Evolutionary conservation across 1,284 basidiomycete species (phyloP).

Genomic region (Cystobasidiaceae sp.): DNA sequence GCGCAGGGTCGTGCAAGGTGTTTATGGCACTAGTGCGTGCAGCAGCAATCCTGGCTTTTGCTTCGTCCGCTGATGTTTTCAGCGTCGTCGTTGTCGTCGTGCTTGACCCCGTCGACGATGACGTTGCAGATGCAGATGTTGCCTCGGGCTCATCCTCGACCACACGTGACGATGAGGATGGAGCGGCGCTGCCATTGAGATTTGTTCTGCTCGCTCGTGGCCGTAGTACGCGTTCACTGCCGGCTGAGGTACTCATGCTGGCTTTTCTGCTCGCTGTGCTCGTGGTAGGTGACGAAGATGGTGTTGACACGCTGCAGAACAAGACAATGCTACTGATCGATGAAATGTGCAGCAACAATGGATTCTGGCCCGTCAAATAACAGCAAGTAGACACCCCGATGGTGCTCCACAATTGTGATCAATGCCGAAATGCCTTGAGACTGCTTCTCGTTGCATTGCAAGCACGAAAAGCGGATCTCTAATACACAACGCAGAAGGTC

Average conservation of each 20-base stretch:
- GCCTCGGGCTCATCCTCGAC: not conserved
- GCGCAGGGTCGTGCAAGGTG: slow-evolving; percentile 13
- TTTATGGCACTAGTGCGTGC: not conserved
- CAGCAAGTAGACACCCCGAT: too few relatives aligned
- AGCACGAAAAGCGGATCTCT: not conserved
- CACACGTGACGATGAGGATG: slow-evolving; percentile 12
- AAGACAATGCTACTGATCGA: too few relatives aligned
- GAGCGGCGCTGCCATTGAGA: not conserved
- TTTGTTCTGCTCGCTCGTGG: slow-evolving; percentile 9
- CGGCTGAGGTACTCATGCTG: not conserved
- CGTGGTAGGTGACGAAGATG: not conserved
- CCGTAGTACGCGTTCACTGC: not conserved
- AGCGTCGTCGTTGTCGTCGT: not conserved
- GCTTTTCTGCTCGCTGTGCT: not conserved
- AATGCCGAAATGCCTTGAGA: too few relatives aligned
- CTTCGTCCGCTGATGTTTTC: slow-evolving; percentile 2
- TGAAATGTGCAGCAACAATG: too few relatives aligned
- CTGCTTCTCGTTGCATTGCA: too few relatives aligned
- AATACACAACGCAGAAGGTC: not conserved
- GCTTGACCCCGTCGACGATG: not conserved
- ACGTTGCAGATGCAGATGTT: slow-evolving; percentile 3
- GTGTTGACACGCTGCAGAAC: too few relatives aligned
- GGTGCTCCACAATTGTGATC: too few relatives aligned
- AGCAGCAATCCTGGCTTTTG: slow-evolving; percentile 5
- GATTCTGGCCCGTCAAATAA: too few relatives aligned